Evolutionary conservation across 2,329 filamentous ascomycete species (phyloP).

Genomic region (Fusarium pilosicola): DNA sequence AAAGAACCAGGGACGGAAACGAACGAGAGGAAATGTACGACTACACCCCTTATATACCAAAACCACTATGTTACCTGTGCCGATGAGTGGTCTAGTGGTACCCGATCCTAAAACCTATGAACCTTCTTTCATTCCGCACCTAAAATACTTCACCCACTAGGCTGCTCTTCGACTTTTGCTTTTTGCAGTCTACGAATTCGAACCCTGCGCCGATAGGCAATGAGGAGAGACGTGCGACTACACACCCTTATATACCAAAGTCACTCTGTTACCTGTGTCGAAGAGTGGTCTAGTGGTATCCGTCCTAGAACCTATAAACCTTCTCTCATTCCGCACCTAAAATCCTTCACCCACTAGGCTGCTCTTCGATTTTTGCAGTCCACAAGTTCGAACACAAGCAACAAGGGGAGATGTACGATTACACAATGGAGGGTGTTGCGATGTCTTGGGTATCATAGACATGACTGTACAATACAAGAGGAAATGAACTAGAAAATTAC

Average conservation of each 20-base stretch:
- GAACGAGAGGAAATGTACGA: constrained; percentile 31
- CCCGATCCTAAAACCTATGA: not conserved
- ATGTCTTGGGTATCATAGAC: constrained; percentile 14
- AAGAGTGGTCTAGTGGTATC: not conserved
- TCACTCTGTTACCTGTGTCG: not conserved
- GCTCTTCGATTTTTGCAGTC: not conserved
- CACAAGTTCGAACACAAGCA: not conserved
- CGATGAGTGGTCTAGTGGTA: not conserved
- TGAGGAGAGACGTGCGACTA: constrained; percentile 23
- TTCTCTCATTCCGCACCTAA: not conserved
- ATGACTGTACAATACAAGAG: constrained; percentile 42
- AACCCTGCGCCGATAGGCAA: not conserved
- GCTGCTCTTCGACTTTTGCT: not conserved
- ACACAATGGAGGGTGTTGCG: not conserved
- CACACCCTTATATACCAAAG: not conserved
- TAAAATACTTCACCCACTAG: not conserved
- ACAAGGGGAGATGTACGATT: constrained; percentile 34
- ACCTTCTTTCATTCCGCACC: not conserved
- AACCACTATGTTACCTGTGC: not conserved
- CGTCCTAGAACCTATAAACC: not conserved
- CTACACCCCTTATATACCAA: not conserved
- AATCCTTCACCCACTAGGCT: not conserved
- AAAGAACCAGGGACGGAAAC: constrained; percentile 46
- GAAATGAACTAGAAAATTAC: constrained; percentile 3
- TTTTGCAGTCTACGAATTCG: not conserved